These are phyloP conservation scores for Pythium dissotocum DNA, from an alignment of 352 stramenopile species.

Conservation along the genomic window DNA sequence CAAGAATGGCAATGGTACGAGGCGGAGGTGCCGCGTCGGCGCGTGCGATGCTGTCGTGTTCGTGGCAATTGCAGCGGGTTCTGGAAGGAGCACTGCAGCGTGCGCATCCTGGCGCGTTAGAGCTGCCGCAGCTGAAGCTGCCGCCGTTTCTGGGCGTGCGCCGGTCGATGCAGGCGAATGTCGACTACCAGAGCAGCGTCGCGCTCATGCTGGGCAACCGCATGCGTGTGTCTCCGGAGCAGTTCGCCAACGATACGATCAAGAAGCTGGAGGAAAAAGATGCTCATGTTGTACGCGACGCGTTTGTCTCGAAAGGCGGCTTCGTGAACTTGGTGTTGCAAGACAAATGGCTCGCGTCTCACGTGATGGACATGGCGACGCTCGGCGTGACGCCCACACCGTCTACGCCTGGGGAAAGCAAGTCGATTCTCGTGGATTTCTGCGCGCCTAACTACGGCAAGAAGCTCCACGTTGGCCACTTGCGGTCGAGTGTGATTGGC, in stretches of 20 bases:
- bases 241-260: conserved; percentile 39
- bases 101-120: conserved; percentile 34
- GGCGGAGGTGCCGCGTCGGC: neutral
- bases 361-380: conserved; percentile 65
- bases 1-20: conserved; percentile 6
- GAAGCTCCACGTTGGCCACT: conserved; percentile 82
- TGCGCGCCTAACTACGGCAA: conserved; percentile 84
- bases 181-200: conserved; percentile 81
- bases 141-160: conserved; percentile 58
- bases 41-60: conserved; percentile 47
- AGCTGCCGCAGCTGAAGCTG: conserved; percentile 29
- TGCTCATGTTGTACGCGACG: conserved; percentile 14
- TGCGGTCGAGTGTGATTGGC: conserved; percentile 78
- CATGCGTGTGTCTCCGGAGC: conserved; percentile 36
- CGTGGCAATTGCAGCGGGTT: conserved; percentile 47
- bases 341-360: conserved; percentile 66
- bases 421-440: conserved; percentile 78
- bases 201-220: conserved; percentile 59
- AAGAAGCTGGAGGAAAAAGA: conserved; percentile 29
- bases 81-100: conserved; percentile 42
- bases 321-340: conserved; percentile 81
- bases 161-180: conserved; percentile 56
- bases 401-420: conserved; percentile 24
- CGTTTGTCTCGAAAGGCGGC: conserved; percentile 64
- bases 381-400: conserved; percentile 36